A percentile compares a stretch with the other conserved stretches of the same genome.
These are phyloP conservation scores for Eremochloa ophiuroides DNA, from an alignment of 176 grass and related monocot genomes.

Conservation along the genomic window DNA sequence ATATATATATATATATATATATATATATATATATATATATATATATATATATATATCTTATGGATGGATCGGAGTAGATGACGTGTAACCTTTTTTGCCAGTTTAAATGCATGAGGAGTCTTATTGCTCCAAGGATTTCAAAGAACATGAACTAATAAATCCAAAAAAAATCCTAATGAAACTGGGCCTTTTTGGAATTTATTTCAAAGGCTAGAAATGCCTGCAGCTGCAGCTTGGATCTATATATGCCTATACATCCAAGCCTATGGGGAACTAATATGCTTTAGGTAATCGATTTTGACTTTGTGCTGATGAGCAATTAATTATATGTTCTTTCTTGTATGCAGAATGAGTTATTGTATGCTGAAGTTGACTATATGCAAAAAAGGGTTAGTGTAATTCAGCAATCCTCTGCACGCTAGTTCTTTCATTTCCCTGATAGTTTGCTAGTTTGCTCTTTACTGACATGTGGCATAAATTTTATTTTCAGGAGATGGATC, in stretches of 20 bases:
- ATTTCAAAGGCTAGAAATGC: not conserved
- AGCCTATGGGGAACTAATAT: not conserved
- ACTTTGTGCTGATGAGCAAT: not conserved
- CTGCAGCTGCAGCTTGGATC: not conserved
- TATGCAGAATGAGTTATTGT: conserved; percentile 82
- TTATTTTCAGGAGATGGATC: conserved; percentile 56
- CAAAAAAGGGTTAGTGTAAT: conserved; percentile 53
- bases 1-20: not conserved
- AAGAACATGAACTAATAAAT: not conserved
- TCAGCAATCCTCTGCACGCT: not conserved
- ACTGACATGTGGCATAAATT: not conserved
- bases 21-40: not conserved
- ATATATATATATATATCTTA: not conserved
- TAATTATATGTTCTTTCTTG: not conserved
- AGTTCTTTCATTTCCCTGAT: not conserved
- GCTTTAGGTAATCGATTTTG: not conserved
- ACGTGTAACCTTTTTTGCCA: not conserved
- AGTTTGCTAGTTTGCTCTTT: not conserved
- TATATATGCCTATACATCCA: not conserved
- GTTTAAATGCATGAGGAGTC: not conserved
- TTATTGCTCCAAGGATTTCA: not conserved
- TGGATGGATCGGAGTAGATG: not conserved
- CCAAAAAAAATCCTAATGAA: not conserved
- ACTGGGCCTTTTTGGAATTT: not conserved
- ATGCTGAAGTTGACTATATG: conserved; percentile 56